Evolutionary conservation across 2,329 filamentous ascomycete genomes (phyloP).

Genomic region (Aspergillus puulaauensis): DNA sequence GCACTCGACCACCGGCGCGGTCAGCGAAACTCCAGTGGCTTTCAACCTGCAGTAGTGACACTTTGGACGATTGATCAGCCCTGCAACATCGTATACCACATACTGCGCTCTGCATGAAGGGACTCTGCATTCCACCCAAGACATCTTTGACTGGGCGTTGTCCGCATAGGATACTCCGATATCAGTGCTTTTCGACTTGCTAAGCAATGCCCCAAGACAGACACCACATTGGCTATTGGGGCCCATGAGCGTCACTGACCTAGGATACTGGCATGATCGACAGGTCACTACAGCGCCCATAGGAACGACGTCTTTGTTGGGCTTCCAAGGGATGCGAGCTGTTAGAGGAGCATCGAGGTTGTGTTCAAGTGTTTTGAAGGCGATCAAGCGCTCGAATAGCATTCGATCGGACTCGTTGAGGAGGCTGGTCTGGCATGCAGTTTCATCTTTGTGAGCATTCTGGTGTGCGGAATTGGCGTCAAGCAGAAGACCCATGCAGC

Average conservation of each 20-base stretch:
- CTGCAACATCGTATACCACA: conserved; percentile 47
- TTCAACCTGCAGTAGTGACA: conserved; percentile 49
- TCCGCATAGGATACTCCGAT: neutral
- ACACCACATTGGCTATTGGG: conserved; percentile 42
- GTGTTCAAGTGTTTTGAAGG: conserved; percentile 47
- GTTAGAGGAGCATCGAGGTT: conserved; percentile 49
- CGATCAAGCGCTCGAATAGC: conserved; percentile 48
- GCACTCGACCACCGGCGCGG: conserved; percentile 48
- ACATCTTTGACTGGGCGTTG: conserved; percentile 12
- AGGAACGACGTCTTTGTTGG: conserved; percentile 44
- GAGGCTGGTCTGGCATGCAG: neutral
- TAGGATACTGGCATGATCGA: conserved; percentile 44
- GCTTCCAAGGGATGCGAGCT: conserved; percentile 48
- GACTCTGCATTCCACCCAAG: conserved; percentile 52
- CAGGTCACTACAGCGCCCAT: conserved; percentile 48
- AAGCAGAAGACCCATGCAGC: conserved; percentile 48
- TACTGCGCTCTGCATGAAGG: conserved; percentile 50
- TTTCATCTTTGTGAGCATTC: conserved; percentile 9
- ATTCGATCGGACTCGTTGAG: neutral
- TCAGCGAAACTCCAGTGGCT: no score
- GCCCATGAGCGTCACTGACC: conserved; percentile 53
- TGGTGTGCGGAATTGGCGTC: conserved; percentile 45
- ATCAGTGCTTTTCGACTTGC: neutral
- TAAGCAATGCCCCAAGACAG: conserved; percentile 30
- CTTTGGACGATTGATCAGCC: conserved; percentile 47